Base-by-base conservation (phyloP, 1,284 basidiomycete genomes). In the Tilletia caries region DNA sequence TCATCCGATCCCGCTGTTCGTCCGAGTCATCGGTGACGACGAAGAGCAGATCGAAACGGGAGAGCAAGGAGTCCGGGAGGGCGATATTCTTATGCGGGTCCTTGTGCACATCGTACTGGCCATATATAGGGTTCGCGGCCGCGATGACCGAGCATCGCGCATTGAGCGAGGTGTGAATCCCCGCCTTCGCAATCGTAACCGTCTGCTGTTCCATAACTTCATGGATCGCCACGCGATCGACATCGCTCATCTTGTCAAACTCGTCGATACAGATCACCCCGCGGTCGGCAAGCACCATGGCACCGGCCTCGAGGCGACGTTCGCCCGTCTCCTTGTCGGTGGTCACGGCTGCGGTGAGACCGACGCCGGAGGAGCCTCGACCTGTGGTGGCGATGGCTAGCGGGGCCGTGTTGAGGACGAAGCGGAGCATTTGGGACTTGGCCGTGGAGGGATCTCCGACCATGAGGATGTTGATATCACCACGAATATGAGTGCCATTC, bases 251-350 rank as follows among this genome's bases (percentile, higher is more conserved):
- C 85, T 99, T 99, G 88, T 99, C 95, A 81, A 99, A 99, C 85
- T 99, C 95, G 85, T 99, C 96, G 79, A 99, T 98, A 85, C 95
- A 99, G 62, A 98, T 95, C 15, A 98, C 94, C 25, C 96, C 96
- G 72, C 95, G 90, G 84, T 99, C 96, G n/a, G 96, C 96, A 64
- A 99, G 89, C 41, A 99, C 96, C 96, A 99, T 98, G 15, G 96
- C 96, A 70, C 96, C 96, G 8, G 95, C 96, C 86, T 98, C 96
- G 64, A 98, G 88, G 70, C 95, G 87, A 68, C 96, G 89, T 83
- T 99, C 96, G 77, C 86, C 87, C 20, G 96, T 98, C 83, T 98
- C 96, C 84, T 92, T 92, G 86, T 99, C 96, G 1, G 92, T 97
- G 10, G 95, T 98, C 13, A 99, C 96, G 8, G 96, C 96, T n/a